Percentiles rank a stretch among this genome's conserved stretches.
These are phyloP conservation scores for Fraxinus nigra DNA, from an alignment of 305 asterid species.

Conservation along the genomic window DNA sequence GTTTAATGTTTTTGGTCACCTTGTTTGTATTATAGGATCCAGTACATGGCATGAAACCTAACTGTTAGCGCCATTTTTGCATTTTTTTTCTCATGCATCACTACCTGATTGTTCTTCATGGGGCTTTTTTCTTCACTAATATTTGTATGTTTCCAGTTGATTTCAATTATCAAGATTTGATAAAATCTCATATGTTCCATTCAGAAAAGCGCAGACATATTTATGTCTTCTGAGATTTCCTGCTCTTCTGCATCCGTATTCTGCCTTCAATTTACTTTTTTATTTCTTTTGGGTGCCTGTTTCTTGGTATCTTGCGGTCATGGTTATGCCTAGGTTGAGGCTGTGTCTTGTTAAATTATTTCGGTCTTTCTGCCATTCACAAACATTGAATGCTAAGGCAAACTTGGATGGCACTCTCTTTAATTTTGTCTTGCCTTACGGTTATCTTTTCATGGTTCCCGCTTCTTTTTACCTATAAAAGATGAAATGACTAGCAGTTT, in stretches of 20 bases:
- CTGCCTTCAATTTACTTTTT: constrained; percentile 9
- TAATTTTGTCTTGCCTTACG: background rate
- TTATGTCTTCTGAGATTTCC: constrained; percentile 4
- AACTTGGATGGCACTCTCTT: background rate
- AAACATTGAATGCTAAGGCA: constrained; percentile 7
- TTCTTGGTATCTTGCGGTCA: background rate
- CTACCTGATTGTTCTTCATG: constrained; percentile 4
- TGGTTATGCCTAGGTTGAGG: background rate
- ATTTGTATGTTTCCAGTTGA: background rate
- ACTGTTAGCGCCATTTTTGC: background rate
- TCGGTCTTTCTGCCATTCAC: background rate
- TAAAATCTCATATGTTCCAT: background rate
- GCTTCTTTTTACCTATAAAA: background rate
- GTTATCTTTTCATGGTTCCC: background rate
- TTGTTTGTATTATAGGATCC: constrained; percentile 13
- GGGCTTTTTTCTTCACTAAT: constrained; percentile 18
- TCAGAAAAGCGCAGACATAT: background rate
- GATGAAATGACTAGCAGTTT: background rate
- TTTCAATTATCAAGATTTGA: background rate
- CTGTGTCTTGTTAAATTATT: background rate
- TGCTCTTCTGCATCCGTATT: background rate
- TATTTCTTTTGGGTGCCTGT: background rate
- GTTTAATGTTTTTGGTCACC: constrained; percentile 11
- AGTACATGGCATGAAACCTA: background rate
- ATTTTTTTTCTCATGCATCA: background rate